Conservation (phyloP, 2,329 filamentous ascomycete genomes). For the Huntiella bhutanensis region DNA sequence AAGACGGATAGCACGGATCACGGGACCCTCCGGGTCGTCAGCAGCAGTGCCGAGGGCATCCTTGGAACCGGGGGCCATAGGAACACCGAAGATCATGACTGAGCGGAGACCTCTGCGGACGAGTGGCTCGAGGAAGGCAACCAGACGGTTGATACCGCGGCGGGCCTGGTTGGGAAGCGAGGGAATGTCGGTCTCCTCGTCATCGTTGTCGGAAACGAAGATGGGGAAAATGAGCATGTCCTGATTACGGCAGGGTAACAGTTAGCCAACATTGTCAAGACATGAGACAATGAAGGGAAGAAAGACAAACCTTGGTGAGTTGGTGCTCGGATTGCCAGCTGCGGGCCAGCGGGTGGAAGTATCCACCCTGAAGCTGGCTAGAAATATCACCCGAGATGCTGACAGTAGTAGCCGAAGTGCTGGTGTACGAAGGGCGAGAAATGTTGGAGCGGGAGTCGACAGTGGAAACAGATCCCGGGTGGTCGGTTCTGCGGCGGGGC, state of each 20-base stretch:
- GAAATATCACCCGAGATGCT: slow-evolving; percentile 59
- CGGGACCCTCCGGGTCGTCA: slow-evolving; percentile 82
- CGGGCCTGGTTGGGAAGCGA: slow-evolving; percentile 83
- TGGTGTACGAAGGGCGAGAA: slow-evolving; percentile 42
- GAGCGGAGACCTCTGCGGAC: slow-evolving; percentile 78
- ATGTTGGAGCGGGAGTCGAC: slow-evolving; percentile 42
- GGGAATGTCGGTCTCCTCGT: slow-evolving; percentile 78
- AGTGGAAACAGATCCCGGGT: slow-evolving; percentile 32
- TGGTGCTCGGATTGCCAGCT: slow-evolving; percentile 73
- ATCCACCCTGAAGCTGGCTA: slow-evolving; percentile 67
- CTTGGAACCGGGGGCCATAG: slow-evolving; percentile 61
- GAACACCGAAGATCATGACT: slow-evolving; percentile 91
- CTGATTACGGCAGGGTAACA: slow-evolving; percentile 24
- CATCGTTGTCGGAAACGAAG: slow-evolving; percentile 85
- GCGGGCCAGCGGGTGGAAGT: slow-evolving; percentile 60
- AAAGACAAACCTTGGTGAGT: slow-evolving; percentile 52
- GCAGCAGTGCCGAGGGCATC: slow-evolving; percentile 82
- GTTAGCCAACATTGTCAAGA: not conserved
- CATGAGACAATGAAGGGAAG: not conserved
- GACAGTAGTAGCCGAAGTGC: slow-evolving; percentile 47
- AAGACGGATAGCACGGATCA: slow-evolving; percentile 70
- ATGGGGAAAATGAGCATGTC: slow-evolving; percentile 98
- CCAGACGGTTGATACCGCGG: slow-evolving; percentile 67
- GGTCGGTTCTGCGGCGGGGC: slow-evolving; percentile 26
- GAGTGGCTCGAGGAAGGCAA: slow-evolving; percentile 70